Conservation (phyloP, 331 rosid species). For the Quercus tomentella region DNA sequence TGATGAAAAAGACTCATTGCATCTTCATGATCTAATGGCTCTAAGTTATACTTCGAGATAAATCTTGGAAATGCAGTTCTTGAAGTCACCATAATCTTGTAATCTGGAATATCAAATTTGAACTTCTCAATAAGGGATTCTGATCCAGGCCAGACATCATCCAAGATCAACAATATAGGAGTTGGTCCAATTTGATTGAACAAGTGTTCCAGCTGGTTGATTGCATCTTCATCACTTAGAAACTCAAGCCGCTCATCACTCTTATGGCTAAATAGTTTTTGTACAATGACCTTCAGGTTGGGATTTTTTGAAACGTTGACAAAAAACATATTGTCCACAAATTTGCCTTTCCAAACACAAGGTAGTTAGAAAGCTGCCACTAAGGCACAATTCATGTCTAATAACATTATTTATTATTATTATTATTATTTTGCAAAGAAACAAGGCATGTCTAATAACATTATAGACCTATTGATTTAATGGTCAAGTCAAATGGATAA, state of each 20-base stretch:
- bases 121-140: slow-evolving; percentile 48
- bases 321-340: slow-evolving; percentile 52
- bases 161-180: slow-evolving; percentile 54
- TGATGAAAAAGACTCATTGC: slow-evolving; percentile 49
- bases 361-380: neutral
- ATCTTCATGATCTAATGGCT: slow-evolving; percentile 29
- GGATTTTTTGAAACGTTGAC: slow-evolving; percentile 49
- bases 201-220: slow-evolving; percentile 28
- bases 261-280: slow-evolving; percentile 41
- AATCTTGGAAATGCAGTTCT: slow-evolving; percentile 44
- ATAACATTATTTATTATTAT: too few species aligned
- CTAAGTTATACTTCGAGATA: slow-evolving; percentile 27
- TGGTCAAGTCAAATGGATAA: too few species aligned
- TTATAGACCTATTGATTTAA: too few species aligned
- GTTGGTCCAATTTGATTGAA: slow-evolving; percentile 26
- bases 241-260: slow-evolving; percentile 26
- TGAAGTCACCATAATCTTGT: slow-evolving; percentile 76
- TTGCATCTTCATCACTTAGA: slow-evolving; percentile 37
- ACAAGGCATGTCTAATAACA: too few species aligned
- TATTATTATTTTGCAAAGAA: too few species aligned
- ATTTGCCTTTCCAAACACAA: slow-evolving; percentile 35
- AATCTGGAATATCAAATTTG: slow-evolving; percentile 15
- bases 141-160: slow-evolving; percentile 66
- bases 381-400: too few species aligned
- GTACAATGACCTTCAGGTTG: slow-evolving; percentile 40